Evolutionary conservation across 1,284 basidiomycete species (phyloP).

Genomic region (Puccinia polysora): DNA sequence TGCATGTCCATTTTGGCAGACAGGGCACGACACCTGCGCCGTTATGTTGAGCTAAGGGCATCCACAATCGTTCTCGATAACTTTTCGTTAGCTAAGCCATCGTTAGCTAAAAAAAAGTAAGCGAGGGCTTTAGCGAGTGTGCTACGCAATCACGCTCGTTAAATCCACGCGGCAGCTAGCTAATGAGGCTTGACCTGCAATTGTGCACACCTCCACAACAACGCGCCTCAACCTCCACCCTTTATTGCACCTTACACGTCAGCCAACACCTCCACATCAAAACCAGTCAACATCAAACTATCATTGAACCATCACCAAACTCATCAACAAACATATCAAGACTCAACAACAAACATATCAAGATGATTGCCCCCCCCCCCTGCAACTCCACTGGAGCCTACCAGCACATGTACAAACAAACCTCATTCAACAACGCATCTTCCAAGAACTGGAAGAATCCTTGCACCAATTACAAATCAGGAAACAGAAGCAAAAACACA

Average conservation of each 20-base stretch:
- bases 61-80: background rate
- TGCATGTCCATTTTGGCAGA: too few species aligned
- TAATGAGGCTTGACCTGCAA: background rate
- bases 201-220: background rate
- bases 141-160: background rate
- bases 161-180: background rate
- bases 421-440: background rate
- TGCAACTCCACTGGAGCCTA: too few species aligned
- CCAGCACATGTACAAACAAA: too few species aligned
- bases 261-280: too few species aligned
- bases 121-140: background rate
- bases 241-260: too few species aligned
- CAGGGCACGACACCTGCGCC: too few species aligned
- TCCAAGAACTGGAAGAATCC: background rate
- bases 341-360: too few species aligned
- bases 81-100: background rate
- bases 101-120: background rate
- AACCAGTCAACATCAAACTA: too few species aligned
- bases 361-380: too few species aligned
- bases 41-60: too few species aligned
- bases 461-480: background rate
- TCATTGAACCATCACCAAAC: too few species aligned
- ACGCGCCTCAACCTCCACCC: background rate
- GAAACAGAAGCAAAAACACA: background rate
- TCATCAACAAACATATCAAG: too few species aligned